Conservation (phyloP, 768 basidiomycete species). For the Tulasnella sp. region DNA sequence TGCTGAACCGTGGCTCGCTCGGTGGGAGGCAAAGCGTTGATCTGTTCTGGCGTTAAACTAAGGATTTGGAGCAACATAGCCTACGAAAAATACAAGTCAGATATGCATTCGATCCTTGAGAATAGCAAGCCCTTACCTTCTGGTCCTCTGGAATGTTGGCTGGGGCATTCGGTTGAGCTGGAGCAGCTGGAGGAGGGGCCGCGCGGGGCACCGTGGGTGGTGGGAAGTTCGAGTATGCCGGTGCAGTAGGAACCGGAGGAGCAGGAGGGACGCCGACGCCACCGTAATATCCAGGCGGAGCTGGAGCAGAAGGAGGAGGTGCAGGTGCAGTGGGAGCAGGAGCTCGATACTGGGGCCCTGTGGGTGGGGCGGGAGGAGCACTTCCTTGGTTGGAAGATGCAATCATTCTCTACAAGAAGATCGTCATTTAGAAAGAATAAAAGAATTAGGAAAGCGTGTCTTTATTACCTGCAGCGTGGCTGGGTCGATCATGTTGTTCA, state of each 20-base stretch:
- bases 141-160: constrained; percentile 49
- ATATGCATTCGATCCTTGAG: neutral
- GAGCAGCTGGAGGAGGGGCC: constrained; percentile 27
- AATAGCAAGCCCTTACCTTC: neutral
- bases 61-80: constrained; percentile 85
- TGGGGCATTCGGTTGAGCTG: neutral
- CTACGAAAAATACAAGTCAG: constrained; percentile 41
- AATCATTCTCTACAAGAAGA: constrained; percentile 49
- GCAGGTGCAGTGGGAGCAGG: constrained; percentile 35
- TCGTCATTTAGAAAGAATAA: neutral
- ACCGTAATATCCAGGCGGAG: constrained; percentile 37
- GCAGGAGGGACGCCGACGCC: constrained; percentile 35
- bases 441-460: neutral
- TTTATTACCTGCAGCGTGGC: constrained; percentile 67
- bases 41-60: constrained; percentile 74
- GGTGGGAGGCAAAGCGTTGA: constrained; percentile 70
- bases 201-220: constrained; percentile 28
- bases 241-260: constrained; percentile 38
- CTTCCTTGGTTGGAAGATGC: constrained; percentile 33
- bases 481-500: constrained; percentile 91
- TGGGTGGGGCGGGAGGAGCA: constrained; percentile 36
- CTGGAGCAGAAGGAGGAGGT: constrained; percentile 40
- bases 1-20: constrained; percentile 78
- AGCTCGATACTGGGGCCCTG: constrained; percentile 31
- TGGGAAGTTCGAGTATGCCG: constrained; percentile 31